Evolutionary conservation across 2,329 filamentous ascomycete species (phyloP).

Genomic region (Emergomyces africanus): DNA sequence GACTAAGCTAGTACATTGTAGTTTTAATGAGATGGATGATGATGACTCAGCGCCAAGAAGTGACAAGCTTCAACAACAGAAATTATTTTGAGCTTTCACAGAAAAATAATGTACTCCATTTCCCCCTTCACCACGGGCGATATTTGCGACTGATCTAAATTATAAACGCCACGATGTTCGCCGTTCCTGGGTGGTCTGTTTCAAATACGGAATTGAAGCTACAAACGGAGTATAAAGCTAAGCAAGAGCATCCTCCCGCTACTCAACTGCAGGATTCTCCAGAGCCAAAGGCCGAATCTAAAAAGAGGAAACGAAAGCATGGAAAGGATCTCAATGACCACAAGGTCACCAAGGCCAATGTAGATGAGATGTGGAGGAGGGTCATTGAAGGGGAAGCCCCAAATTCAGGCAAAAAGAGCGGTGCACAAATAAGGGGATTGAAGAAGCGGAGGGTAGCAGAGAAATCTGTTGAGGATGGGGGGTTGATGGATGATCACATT

Average conservation of each 20-base stretch:
- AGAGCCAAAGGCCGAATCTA: constrained; percentile 12
- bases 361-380: constrained; percentile 65
- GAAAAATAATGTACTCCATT: neutral
- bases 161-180: constrained; percentile 50
- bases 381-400: constrained; percentile 50
- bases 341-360: constrained; percentile 53
- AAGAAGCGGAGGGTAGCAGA: constrained; percentile 19
- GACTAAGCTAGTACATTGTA: too few species aligned
- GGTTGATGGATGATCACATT: constrained; percentile 3
- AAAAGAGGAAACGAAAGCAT: constrained; percentile 41
- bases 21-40: too few species aligned
- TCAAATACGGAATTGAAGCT: constrained; percentile 57
- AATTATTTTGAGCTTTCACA: neutral
- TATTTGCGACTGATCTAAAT: neutral
- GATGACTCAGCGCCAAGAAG: constrained; percentile 1
- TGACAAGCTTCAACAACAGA: neutral
- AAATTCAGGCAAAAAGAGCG: constrained; percentile 13
- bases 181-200: constrained; percentile 85
- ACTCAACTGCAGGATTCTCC: constrained; percentile 16
- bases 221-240: constrained; percentile 47
- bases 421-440: constrained; percentile 16
- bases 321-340: constrained; percentile 16
- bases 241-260: constrained; percentile 47
- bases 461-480: constrained; percentile 11
- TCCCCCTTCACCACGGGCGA: neutral